Percentiles rank a stretch among this genome's conserved stretches.
These are phyloP conservation scores for Sphagnurus paluster DNA, from an alignment of 1,284 basidiomycete species.

Conservation along the genomic window DNA sequence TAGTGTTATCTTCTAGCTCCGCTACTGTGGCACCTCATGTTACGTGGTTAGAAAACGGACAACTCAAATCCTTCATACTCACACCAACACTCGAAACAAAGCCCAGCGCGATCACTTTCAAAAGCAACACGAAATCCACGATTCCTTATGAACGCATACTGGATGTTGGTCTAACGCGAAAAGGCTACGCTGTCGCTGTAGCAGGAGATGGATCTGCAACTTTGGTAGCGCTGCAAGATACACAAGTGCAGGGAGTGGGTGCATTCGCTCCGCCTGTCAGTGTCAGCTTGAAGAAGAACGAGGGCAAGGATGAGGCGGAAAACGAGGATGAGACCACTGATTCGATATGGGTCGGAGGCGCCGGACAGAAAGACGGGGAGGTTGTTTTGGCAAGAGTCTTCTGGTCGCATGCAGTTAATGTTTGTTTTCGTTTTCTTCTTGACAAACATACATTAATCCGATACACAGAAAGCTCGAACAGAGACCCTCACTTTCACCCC, in stretches of 20 bases:
- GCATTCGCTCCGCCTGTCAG: slow-evolving; percentile 63
- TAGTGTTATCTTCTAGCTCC: slow-evolving; percentile 30
- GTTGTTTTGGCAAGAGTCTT: slow-evolving; percentile 72
- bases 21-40: slow-evolving; percentile 38
- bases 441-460: background rate
- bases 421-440: slow-evolving; percentile 6
- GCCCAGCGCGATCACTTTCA: slow-evolving; percentile 29
- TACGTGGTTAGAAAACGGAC: slow-evolving; percentile 70
- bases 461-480: slow-evolving; percentile 14
- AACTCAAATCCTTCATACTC: slow-evolving; percentile 53
- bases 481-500: slow-evolving; percentile 12
- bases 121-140: slow-evolving; percentile 24
- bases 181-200: slow-evolving; percentile 54
- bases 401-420: slow-evolving; percentile 61
- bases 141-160: slow-evolving; percentile 44
- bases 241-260: slow-evolving; percentile 47
- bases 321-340: slow-evolving; percentile 38
- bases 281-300: background rate
- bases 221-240: slow-evolving; percentile 49
- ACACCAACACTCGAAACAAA: slow-evolving; percentile 55
- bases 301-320: background rate
- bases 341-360: slow-evolving; percentile 61
- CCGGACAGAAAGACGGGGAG: slow-evolving; percentile 51
- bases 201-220: slow-evolving; percentile 54
- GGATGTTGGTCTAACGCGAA: slow-evolving; percentile 52